Conservation (phyloP, 2,329 filamentous ascomycete species). For the Hansfordia pulvinata region DNA sequence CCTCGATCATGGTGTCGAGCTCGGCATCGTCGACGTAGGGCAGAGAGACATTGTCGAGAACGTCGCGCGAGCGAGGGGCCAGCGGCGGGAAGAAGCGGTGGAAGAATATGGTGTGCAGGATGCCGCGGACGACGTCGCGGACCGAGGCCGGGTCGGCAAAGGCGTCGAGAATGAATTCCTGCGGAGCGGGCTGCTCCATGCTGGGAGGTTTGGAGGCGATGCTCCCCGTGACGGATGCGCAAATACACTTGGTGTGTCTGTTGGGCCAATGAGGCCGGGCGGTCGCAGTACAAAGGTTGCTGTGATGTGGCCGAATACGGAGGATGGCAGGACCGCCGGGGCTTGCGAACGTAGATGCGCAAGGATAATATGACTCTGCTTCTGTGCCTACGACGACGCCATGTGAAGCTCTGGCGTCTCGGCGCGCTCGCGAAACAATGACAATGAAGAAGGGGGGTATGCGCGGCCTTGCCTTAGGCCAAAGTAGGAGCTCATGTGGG, state of each 20-base stretch:
- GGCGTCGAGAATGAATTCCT: conserved; percentile 87
- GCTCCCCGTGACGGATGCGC: conserved; percentile 3
- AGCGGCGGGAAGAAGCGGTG: conserved; percentile 91
- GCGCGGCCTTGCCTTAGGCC: no score
- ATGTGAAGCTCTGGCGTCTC: no score
- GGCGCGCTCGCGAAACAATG: no score
- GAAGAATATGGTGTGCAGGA: conserved; percentile 97
- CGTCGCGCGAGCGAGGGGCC: conserved; percentile 68
- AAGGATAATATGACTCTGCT: no score
- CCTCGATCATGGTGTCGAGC: conserved; percentile 86
- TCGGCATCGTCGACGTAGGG: conserved; percentile 83
- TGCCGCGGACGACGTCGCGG: conserved; percentile 84
- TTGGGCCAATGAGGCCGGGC: conserved; percentile 3
- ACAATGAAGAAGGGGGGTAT: no score
- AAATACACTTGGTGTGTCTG: conserved; percentile 2
- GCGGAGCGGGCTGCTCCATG: conserved; percentile 44
- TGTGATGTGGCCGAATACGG: no score
- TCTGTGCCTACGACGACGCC: no score
- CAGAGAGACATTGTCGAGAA: conserved; percentile 80
- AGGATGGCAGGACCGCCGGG: no score
- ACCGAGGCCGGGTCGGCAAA: conserved; percentile 85
- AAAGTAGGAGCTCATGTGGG: no score
- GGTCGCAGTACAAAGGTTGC: no score
- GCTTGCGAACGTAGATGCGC: no score
- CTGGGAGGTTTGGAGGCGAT: conserved; percentile 2